Evolutionary conservation across 1,284 basidiomycete genomes (phyloP).

Genomic region (Omphalotus olearius): DNA sequence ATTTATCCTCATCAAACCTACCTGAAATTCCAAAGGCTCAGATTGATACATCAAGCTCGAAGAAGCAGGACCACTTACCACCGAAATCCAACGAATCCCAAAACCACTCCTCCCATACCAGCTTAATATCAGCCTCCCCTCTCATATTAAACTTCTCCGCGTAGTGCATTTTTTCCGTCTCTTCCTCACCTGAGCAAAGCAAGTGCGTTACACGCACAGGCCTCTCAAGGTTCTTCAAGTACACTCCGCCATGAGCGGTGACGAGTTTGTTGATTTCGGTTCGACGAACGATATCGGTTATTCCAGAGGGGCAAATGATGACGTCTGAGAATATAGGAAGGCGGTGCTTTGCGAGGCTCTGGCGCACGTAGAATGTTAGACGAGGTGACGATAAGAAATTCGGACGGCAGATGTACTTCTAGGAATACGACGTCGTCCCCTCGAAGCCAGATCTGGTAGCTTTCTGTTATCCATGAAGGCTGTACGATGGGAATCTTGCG

Average conservation of each 20-base stretch:
- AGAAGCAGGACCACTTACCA: conserved; percentile 32
- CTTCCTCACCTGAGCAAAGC: conserved; percentile 48
- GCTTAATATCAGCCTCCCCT: conserved; percentile 60
- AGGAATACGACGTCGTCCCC: conserved; percentile 71
- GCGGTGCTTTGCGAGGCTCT: conserved; percentile 53
- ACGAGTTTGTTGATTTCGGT: conserved; percentile 55
- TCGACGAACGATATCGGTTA: conserved; percentile 48
- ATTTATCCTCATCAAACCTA: conserved; percentile 50
- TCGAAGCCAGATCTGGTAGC: conserved; percentile 66
- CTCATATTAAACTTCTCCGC: conserved; percentile 62
- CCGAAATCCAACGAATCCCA: conserved; percentile 73
- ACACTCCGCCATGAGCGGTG: conserved; percentile 49
- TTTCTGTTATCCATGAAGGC: conserved; percentile 67
- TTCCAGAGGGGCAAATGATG: conserved; percentile 63
- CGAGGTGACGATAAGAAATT: not conserved
- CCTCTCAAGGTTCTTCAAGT: conserved; percentile 58
- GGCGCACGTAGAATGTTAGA: conserved; percentile 5
- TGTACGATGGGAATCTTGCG: conserved; percentile 70
- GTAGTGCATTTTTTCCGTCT: conserved; percentile 68
- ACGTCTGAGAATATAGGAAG: conserved; percentile 66
- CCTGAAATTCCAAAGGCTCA: conserved; percentile 19
- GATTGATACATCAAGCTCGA: no score
- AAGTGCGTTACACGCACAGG: conserved; percentile 69
- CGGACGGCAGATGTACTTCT: conserved; percentile 21
- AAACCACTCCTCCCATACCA: conserved; percentile 87